Conservation (phyloP, 768 basidiomycete genomes). For the Suillus cothurnatus region DNA sequence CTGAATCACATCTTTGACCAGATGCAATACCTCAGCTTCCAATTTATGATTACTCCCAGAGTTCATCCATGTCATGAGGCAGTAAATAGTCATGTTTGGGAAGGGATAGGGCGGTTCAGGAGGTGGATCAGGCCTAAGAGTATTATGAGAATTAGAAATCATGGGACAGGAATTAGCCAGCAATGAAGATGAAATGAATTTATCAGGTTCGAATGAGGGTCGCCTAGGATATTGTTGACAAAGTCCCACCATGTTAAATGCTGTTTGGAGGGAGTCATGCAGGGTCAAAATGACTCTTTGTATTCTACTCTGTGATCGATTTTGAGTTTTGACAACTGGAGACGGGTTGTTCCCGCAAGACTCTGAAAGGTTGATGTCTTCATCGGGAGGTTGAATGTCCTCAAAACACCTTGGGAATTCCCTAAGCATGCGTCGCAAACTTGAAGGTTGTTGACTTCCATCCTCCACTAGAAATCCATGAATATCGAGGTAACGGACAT, state of each 20-base stretch:
- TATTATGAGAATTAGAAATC: not conserved
- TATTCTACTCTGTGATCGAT: not conserved
- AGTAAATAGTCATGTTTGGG: conserved; percentile 13
- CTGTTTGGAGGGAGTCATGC: not conserved
- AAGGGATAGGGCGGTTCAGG: conserved; percentile 4
- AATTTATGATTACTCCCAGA: conserved; percentile 8
- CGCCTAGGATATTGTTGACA: not conserved
- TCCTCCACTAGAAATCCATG: too few species aligned
- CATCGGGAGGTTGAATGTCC: not conserved
- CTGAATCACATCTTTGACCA: conserved; percentile 1
- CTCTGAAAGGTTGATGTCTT: not conserved
- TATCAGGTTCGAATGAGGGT: not conserved
- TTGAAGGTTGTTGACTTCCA: not conserved
- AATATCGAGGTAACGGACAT: not conserved
- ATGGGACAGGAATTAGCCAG: not conserved
- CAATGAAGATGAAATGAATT: not conserved
- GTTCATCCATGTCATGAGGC: conserved; percentile 6
- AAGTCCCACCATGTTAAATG: not conserved
- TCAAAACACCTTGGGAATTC: not conserved
- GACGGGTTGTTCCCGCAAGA: not conserved
- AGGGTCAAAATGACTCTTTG: not conserved
- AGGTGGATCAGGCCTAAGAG: not conserved
- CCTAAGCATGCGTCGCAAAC: not conserved
- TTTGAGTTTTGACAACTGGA: not conserved
- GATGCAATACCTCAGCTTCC: not conserved